A percentile compares a stretch with the other conserved stretches of the same genome.
phyloP scores from a whole-genome alignment of 2,329 filamentous ascomycete genomes.

The Alternaria solani region DNA sequence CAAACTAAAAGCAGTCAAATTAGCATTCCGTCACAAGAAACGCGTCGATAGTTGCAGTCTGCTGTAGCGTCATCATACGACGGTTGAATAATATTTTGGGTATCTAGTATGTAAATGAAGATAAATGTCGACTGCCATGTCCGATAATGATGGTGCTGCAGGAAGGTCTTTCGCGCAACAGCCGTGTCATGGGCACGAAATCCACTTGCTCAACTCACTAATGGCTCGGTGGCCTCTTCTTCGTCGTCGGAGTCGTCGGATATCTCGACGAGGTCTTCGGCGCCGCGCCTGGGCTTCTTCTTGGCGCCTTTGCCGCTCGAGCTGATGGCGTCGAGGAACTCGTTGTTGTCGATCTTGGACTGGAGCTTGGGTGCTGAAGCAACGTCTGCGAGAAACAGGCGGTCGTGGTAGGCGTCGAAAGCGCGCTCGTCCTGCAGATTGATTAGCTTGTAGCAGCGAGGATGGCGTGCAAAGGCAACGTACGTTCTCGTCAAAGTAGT shows the following conservation, averaged over 20 bases:
- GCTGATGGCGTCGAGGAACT: slow-evolving; percentile 71
- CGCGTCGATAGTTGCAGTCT: neutral
- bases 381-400: slow-evolving; percentile 66
- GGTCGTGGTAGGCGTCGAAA: slow-evolving; percentile 78
- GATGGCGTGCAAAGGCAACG: neutral
- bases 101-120: slow-evolving; percentile 12
- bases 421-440: slow-evolving; percentile 66
- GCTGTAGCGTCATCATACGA: neutral
- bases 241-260: slow-evolving; percentile 44
- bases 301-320: slow-evolving; percentile 54
- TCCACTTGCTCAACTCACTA: slow-evolving; percentile 14
- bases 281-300: slow-evolving; percentile 48
- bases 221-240: slow-evolving; percentile 14
- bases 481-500: slow-evolving; percentile 82
- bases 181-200: slow-evolving; percentile 6
- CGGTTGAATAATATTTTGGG: slow-evolving; percentile 3
- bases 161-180: slow-evolving; percentile 3
- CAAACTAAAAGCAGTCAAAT: neutral
- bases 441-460: slow-evolving; percentile 13
- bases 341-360: slow-evolving; percentile 64
- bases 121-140: neutral
- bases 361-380: slow-evolving; percentile 59
- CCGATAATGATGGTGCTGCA: neutral
- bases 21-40: neutral
- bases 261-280: slow-evolving; percentile 41